phyloP scores from a whole-genome alignment of 1,284 basidiomycete species.

The Puccinia hordei region DNA sequence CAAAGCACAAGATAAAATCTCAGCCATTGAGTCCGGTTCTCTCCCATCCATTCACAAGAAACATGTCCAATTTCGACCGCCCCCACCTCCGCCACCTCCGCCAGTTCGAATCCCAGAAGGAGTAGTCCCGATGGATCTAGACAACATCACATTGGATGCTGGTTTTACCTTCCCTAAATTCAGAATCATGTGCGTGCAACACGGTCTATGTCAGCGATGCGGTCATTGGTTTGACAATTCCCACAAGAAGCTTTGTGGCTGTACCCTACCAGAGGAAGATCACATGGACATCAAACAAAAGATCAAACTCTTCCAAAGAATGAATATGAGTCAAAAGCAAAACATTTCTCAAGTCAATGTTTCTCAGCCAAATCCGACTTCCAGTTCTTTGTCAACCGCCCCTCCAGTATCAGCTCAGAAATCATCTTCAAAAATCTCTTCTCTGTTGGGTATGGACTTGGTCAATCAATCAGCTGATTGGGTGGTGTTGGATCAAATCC shows the following conservation, averaged over 20 bases:
- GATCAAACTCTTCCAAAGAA: neutral
- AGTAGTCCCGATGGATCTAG: neutral
- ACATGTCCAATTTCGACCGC: neutral
- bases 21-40: neutral
- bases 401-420: no score
- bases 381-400: no score
- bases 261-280: neutral
- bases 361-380: no score
- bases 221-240: neutral
- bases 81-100: neutral
- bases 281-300: neutral
- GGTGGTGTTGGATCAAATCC: no score
- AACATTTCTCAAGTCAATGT: no score
- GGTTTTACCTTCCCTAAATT: neutral
- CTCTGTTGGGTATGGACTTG: no score
- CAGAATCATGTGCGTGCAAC: neutral
- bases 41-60: neutral
- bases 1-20: constrained; percentile 9
- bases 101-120: neutral
- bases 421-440: no score
- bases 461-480: no score
- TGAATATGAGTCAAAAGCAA: no score
- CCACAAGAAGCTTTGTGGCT: neutral
- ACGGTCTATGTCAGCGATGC: neutral
- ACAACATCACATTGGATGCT: neutral